These are phyloP conservation scores for Bipolaris oryzae DNA, from an alignment of 2,329 filamentous ascomycete genomes.

Conservation along the genomic window DNA sequence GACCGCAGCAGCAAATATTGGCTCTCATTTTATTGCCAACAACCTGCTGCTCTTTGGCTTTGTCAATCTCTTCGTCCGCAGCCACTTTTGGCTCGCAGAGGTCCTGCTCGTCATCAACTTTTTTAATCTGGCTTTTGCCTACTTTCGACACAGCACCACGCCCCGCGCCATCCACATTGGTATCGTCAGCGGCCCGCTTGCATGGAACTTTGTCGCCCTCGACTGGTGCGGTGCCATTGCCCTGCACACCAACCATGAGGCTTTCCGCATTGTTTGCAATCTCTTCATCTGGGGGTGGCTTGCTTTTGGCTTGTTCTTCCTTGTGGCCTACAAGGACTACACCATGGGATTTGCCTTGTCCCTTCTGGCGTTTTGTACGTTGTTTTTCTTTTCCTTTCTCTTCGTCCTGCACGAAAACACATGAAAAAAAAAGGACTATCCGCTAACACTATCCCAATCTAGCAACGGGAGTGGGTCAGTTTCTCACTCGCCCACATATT, in stretches of 20 bases:
- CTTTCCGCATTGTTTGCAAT: slow-evolving; percentile 82
- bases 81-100: slow-evolving; percentile 76
- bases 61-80: slow-evolving; percentile 80
- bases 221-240: slow-evolving; percentile 90
- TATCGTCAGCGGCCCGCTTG: slow-evolving; percentile 76
- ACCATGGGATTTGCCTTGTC: slow-evolving; percentile 81
- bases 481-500: slow-evolving; percentile 71
- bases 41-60: slow-evolving; percentile 84
- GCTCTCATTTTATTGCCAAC: slow-evolving; percentile 82
- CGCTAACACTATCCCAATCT: slow-evolving; percentile 3
- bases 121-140: slow-evolving; percentile 76
- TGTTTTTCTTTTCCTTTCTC: neutral
- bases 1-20: slow-evolving; percentile 75
- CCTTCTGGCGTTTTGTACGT: slow-evolving; percentile 70
- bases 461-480: slow-evolving; percentile 77
- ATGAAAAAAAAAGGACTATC: neutral
- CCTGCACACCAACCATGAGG: slow-evolving; percentile 68
- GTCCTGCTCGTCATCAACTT: slow-evolving; percentile 80
- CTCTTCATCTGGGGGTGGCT: slow-evolving; percentile 86
- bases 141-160: slow-evolving; percentile 77
- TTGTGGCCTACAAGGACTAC: slow-evolving; percentile 73
- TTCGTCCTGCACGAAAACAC: neutral
- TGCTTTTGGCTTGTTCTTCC: slow-evolving; percentile 76
- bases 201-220: slow-evolving; percentile 84
- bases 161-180: slow-evolving; percentile 78